Conservation (phyloP, 2,329 filamentous ascomycete species). For the Lasiodiplodia gonubiensis region DNA sequence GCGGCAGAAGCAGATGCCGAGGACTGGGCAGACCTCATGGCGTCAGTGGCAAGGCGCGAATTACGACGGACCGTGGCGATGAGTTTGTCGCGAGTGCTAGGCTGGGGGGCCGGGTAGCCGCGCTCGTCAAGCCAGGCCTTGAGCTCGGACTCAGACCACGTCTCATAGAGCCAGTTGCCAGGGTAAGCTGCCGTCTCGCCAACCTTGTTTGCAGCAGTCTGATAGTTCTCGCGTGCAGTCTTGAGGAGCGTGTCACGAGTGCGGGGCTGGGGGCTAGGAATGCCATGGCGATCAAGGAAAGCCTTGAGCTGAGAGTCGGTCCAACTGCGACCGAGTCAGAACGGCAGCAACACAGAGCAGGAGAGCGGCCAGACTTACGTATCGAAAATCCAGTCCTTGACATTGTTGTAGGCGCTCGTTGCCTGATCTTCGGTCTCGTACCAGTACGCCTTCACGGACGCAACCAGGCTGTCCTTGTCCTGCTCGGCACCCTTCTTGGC, state of each 20-base stretch:
- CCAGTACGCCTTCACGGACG: slow-evolving; percentile 75
- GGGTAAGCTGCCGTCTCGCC: slow-evolving; percentile 86
- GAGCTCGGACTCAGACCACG: slow-evolving; percentile 91
- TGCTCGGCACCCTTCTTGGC: slow-evolving; percentile 69
- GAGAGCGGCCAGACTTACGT: slow-evolving; percentile 52
- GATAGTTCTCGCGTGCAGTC: slow-evolving; percentile 80
- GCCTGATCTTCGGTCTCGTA: slow-evolving; percentile 80
- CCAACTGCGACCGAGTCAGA: slow-evolving; percentile 67
- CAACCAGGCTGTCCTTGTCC: slow-evolving; percentile 71
- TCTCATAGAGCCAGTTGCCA: slow-evolving; percentile 89
- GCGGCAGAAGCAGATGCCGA: slow-evolving; percentile 63
- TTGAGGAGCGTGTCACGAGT: slow-evolving; percentile 82
- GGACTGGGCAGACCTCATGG: slow-evolving; percentile 59
- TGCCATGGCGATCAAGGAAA: slow-evolving; percentile 86
- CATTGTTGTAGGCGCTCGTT: slow-evolving; percentile 71
- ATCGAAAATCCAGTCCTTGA: slow-evolving; percentile 93
- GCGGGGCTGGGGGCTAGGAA: slow-evolving; percentile 86
- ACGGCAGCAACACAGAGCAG: background rate
- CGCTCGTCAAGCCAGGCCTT: slow-evolving; percentile 93
- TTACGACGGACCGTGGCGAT: slow-evolving; percentile 91
- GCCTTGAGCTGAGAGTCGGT: slow-evolving; percentile 91
- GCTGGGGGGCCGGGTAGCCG: slow-evolving; percentile 85
- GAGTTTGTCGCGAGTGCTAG: slow-evolving; percentile 81
- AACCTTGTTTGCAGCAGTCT: slow-evolving; percentile 73
- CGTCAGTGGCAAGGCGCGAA: slow-evolving; percentile 77